A percentile compares a stretch with the other conserved stretches of the same genome.
Evolutionary conservation across 768 basidiomycete genomes (phyloP).

Genomic region (Mycena venus): DNA sequence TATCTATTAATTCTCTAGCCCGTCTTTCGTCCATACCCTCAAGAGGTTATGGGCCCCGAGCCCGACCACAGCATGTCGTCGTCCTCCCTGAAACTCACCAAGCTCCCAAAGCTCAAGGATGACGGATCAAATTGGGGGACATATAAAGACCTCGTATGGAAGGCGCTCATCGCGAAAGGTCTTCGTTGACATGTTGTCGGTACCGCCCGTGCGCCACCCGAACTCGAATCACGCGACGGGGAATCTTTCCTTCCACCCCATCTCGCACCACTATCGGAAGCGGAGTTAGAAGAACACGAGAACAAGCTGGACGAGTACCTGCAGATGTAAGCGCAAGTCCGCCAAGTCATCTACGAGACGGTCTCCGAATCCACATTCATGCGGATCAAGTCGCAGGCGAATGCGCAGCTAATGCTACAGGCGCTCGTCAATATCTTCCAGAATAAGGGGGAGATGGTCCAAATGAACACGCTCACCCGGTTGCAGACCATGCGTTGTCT

Average conservation of each 20-base stretch:
- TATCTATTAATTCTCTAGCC: too few relatives aligned
- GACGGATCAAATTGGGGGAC: slow-evolving; percentile 46
- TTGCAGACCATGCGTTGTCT: slow-evolving; percentile 35
- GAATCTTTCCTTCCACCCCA: slow-evolving; percentile 20
- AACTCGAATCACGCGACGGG: slow-evolving; percentile 25
- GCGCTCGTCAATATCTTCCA: slow-evolving; percentile 38
- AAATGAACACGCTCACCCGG: slow-evolving; percentile 34
- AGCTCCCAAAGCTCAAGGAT: slow-evolving; percentile 39
- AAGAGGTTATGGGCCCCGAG: too few relatives aligned
- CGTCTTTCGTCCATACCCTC: too few relatives aligned
- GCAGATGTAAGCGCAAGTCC: slow-evolving; percentile 39
- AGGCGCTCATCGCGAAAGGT: slow-evolving; percentile 40
- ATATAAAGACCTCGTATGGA: slow-evolving; percentile 41
- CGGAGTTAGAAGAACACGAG: too few relatives aligned
- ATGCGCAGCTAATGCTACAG: slow-evolving; percentile 36
- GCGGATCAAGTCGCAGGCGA: slow-evolving; percentile 36
- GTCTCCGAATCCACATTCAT: slow-evolving; percentile 36
- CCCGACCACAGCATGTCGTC: too few relatives aligned
- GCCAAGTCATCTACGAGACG: slow-evolving; percentile 42
- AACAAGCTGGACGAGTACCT: slow-evolving; percentile 39
- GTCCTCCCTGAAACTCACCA: too few relatives aligned
- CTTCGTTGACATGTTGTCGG: slow-evolving; percentile 40
- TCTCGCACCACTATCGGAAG: slow-evolving; percentile 7
- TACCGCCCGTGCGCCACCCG: slow-evolving; percentile 32
- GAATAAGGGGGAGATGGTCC: slow-evolving; percentile 36